phyloP scores from a whole-genome alignment of 805 yeast genomes.

The Wickerhamiella domercqiae region DNA sequence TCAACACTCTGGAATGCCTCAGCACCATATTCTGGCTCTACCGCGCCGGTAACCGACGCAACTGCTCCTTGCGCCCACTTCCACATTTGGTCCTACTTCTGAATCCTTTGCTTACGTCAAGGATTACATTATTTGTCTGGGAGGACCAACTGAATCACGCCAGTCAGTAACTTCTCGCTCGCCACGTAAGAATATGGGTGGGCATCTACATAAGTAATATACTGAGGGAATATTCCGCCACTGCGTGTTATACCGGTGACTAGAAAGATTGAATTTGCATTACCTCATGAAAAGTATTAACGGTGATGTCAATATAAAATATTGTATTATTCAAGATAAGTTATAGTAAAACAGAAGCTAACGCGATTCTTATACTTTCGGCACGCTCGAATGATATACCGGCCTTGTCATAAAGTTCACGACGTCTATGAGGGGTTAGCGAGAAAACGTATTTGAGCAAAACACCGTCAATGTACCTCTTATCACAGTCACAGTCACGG shows the following conservation, averaged over 20 bases:
- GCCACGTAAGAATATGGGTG: no score
- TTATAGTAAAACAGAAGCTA: no score
- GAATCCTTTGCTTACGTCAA: neutral
- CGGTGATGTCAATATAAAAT: no score
- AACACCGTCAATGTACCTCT: neutral
- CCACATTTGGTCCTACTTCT: conserved; percentile 17
- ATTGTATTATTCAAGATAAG: no score
- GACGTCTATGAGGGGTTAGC: neutral
- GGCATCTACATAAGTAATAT: no score
- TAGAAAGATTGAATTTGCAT: no score
- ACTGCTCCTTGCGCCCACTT: conserved; percentile 23
- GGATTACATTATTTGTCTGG: no score
- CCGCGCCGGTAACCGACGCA: conserved; percentile 90
- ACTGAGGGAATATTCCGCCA: no score
- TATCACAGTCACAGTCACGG: neutral
- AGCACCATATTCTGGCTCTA: conserved; percentile 92
- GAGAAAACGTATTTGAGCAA: neutral
- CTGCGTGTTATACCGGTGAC: no score
- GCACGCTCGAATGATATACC: neutral
- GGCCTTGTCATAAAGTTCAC: neutral
- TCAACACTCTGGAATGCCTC: conserved; percentile 83
- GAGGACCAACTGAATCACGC: no score
- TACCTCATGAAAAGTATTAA: no score
- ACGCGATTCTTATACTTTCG: neutral
- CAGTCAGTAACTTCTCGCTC: no score